Base-by-base conservation (phyloP, 805 yeast species). In the Nematodospora valgi region DNA sequence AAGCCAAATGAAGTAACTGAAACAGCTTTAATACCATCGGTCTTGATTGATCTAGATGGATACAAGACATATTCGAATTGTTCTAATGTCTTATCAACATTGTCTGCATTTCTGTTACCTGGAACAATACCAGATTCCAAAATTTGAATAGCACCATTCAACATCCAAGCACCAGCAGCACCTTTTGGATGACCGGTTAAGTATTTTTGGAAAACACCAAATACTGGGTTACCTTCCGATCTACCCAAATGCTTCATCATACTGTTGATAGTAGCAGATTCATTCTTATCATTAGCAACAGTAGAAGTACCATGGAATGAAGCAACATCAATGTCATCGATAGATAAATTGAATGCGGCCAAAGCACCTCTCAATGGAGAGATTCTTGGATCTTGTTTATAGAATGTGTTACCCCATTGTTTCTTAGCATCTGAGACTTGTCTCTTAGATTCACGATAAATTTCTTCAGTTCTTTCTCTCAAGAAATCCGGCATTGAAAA, bases 141-240 rank as follows among this genome's bases (percentile, higher is more conserved):
- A 49, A 89, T 81, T 73, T 93, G 99, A 49, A 93, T 70, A 39
- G 87, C 96, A 68, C 99, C 99, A 66, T 93, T 94, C 77, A 93
- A 70, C 98, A 93, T 93, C 98, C 98, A 93, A 40, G 99, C 98
- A 76, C 97, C 99, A 39, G 99, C 99, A 53, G 98, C 98, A 78
- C 99, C 99, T 85, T 93, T 93, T 54, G 98, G 98, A 74, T 93
- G 99, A 70, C 99, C 99, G 53, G 99, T 93, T 58, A 93, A 78
- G 80, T 77, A 93, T 70, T 93, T 93, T 71, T 93, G 99, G 95
- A 94, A 91, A 37, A 93, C 94, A 78, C 98, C 97, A 51, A 83
- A 74, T 32, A 94, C 89, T 45, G 98, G 95, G 71, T 93, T 94
- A 70, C 99, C 99, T 70, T 86, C 88, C 38, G 95, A 70, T 71